Evolutionary conservation across 176 grass and related monocot genomes (phyloP).

Genomic region (Aegilops umbellulata): DNA sequence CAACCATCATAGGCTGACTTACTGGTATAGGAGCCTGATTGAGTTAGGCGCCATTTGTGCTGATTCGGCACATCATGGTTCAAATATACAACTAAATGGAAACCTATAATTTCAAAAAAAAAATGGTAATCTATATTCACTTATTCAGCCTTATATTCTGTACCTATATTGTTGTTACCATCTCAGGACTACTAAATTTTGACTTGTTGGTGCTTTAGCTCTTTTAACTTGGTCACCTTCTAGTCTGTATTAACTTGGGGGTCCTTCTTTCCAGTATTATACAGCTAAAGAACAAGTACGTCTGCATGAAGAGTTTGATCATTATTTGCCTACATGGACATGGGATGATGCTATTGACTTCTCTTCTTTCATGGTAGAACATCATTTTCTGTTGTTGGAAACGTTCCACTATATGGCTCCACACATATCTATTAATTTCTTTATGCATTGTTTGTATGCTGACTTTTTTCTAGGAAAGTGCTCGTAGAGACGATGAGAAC

Average conservation of each 20-base stretch:
- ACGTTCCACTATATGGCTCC: background rate
- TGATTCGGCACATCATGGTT: background rate
- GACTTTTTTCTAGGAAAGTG: background rate
- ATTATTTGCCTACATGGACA: background rate
- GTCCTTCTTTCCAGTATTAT: background rate
- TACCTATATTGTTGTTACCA: background rate
- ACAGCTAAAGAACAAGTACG: background rate
- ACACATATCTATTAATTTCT: background rate
- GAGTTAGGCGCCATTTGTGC: background rate
- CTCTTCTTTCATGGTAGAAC: background rate
- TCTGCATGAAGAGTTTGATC: background rate
- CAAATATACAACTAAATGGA: no score
- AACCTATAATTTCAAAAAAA: background rate
- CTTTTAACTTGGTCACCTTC: background rate
- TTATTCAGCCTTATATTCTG: background rate
- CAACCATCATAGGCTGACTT: background rate
- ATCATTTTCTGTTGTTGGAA: background rate
- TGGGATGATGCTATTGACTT: background rate
- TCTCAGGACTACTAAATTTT: background rate
- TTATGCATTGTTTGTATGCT: background rate
- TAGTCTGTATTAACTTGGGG: background rate
- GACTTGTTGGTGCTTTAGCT: background rate
- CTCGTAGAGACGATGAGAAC: background rate
- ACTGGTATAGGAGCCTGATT: background rate
- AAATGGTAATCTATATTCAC: background rate